These are phyloP conservation scores for Verbena officinalis DNA, from an alignment of 257 asterid genomes.

Conservation along the genomic window DNA sequence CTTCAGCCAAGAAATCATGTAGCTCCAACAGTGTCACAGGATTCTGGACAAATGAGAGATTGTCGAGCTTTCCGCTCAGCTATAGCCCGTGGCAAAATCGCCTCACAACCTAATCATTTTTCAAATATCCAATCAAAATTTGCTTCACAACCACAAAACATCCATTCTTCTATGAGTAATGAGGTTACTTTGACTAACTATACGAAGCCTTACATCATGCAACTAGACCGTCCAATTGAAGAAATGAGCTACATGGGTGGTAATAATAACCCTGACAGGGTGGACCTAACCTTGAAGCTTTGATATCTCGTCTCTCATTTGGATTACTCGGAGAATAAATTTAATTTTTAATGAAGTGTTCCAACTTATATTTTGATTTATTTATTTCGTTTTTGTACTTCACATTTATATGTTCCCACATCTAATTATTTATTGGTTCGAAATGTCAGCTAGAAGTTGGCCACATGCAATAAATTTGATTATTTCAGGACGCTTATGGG, in stretches of 20 bases:
- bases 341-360: not conserved
- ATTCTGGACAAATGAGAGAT: slow-evolving; percentile 5
- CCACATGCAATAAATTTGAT: not conserved
- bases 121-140: slow-evolving; percentile 11
- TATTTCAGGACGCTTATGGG: not conserved
- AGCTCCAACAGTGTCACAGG: not conserved
- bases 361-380: not conserved
- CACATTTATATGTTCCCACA: not conserved
- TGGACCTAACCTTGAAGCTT: slow-evolving; percentile 38
- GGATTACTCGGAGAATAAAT: slow-evolving; percentile 5
- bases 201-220: slow-evolving; percentile 28
- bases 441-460: slow-evolving; percentile 5
- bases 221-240: slow-evolving; percentile 21
- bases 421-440: not conserved
- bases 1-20: not conserved
- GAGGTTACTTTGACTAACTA: slow-evolving; percentile 2
- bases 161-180: not conserved
- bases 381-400: not conserved
- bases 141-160: slow-evolving; percentile 13
- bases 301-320: slow-evolving; percentile 22
- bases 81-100: not conserved
- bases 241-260: slow-evolving; percentile 21
- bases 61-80: not conserved
- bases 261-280: slow-evolving; percentile 12
- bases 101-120: slow-evolving; percentile 7